Base-by-base conservation (phyloP, 306 rosid genomes). In the Dicorynia guianensis region DNA sequence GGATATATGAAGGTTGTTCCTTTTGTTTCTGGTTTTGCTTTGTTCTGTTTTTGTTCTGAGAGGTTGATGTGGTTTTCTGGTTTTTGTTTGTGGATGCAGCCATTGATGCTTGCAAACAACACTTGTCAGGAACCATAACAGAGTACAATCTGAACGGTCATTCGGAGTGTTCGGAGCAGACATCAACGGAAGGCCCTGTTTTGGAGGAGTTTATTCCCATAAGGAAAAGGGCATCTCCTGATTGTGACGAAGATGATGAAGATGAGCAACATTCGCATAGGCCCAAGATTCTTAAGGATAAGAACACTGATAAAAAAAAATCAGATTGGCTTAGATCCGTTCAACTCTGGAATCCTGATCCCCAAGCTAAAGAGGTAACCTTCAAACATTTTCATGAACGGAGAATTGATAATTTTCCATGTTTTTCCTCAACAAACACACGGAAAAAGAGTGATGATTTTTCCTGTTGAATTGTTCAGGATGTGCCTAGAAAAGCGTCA, bases 311-410 rank as follows among this genome's bases (percentile, higher is more conserved):
- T 73, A 80, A 71, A 57, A 89, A 60, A 30, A 89, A 90, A 80
- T 78, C 92, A 0, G 98, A 92, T 62, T 94, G 98, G 97, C 96
- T 94, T 58, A 87, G 90, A 87, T 94, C 98, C 4, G 97, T 87
- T 75, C 97, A 90, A 87, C 75, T 94, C 11, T 94, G 97, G 98
- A 88, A 87, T 58, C 85, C 87, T 62, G 88, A 86, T 74, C 88
- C 86, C 66, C 55, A 79, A 34, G 19, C 71, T 11, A 84, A 81
- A 67, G 90, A 88, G 93, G 98, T 94, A 84, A 5, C 6, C 44
- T 15, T 25, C 30, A 25, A 25, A 25, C 30, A 25, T 25, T 25
- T 25, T 25, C 30, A 25, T 25, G 1, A 25, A 25, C 30, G 30
- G 2, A 25, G 30, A 25, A 2, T 25, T 25, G 30, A 25, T 25